Percentiles rank a stretch among this genome's conserved stretches.
Evolutionary conservation across 352 stramenopile species (phyloP).

Genomic region (Thalassiosira exigua): DNA sequence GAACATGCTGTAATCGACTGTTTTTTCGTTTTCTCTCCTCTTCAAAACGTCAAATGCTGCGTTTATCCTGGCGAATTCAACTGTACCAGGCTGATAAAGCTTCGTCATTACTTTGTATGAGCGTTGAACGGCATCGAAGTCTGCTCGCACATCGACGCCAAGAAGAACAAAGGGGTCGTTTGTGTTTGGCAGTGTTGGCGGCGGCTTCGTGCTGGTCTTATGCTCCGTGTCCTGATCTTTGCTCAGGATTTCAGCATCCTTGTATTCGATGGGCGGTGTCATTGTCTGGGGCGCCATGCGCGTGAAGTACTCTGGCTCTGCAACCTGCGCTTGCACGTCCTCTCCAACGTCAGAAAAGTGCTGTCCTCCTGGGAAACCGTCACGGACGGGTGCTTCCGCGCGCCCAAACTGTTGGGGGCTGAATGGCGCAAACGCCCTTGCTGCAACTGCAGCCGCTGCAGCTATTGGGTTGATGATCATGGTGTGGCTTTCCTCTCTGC

Average conservation of each 20-base stretch:
- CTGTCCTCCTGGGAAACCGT: not conserved
- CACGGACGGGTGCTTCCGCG: not conserved
- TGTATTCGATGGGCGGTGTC: not conserved
- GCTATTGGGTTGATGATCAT: slow-evolving; percentile 34
- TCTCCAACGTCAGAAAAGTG: not conserved
- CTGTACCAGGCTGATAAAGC: slow-evolving; percentile 42
- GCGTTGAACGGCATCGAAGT: slow-evolving; percentile 28
- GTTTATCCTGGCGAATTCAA: slow-evolving; percentile 50
- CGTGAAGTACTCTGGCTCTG: not conserved
- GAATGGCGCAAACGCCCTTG: slow-evolving; percentile 13
- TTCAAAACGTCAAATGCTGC: slow-evolving; percentile 40
- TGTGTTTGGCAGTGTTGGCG: slow-evolving; percentile 17
- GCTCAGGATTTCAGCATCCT: slow-evolving; percentile 11
- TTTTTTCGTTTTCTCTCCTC: slow-evolving; percentile 16
- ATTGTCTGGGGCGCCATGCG: not conserved
- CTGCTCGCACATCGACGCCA: not conserved
- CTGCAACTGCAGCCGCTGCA: slow-evolving; percentile 23
- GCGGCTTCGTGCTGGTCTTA: not conserved
- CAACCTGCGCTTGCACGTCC: not conserved
- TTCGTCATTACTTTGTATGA: slow-evolving; percentile 51
- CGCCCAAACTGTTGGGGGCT: not conserved
- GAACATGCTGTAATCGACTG: slow-evolving; percentile 29
- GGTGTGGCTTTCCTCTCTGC: no score
- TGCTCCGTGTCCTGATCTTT: not conserved
- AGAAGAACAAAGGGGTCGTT: slow-evolving; percentile 35